A percentile compares a stretch with the other conserved stretches of the same genome.
Conservation (phyloP, 2,329 filamentous ascomycete species). For the Cytospora mali region DNA sequence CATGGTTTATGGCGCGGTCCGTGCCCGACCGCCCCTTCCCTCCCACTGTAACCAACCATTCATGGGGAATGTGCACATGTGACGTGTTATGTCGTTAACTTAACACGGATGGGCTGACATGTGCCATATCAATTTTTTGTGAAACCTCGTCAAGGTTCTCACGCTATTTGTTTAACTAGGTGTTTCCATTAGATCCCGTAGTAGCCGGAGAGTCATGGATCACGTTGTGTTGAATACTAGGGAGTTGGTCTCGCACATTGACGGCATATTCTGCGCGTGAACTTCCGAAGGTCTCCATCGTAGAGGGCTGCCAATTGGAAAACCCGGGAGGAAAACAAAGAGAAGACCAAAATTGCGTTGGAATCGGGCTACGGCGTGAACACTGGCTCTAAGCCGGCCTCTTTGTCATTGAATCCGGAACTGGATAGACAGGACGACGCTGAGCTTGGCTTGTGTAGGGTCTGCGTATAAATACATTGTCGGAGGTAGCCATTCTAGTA, state of each 20-base stretch:
- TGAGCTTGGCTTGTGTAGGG: too few species aligned
- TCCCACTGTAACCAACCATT: background rate
- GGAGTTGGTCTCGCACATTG: background rate
- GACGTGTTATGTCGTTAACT: background rate
- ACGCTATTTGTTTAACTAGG: background rate
- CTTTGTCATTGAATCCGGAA: background rate
- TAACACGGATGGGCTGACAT: background rate
- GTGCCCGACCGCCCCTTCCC: background rate
- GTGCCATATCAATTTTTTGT: background rate
- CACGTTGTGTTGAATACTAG: background rate
- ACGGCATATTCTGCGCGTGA: background rate
- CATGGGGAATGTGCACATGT: background rate
- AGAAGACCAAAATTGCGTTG: too few species aligned
- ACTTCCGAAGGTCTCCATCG: background rate
- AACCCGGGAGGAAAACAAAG: too few species aligned
- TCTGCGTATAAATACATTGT: too few species aligned
- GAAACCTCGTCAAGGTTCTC: background rate
- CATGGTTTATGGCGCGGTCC: background rate
- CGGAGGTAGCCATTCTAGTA: background rate
- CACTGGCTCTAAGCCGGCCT: background rate
- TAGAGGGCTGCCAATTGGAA: too few species aligned
- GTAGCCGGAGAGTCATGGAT: background rate
- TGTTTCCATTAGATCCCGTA: background rate
- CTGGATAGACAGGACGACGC: background rate
- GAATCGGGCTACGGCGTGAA: background rate